phyloP scores from a whole-genome alignment of 2,329 filamentous ascomycete genomes.

The Chaetomiaceae sp. region DNA sequence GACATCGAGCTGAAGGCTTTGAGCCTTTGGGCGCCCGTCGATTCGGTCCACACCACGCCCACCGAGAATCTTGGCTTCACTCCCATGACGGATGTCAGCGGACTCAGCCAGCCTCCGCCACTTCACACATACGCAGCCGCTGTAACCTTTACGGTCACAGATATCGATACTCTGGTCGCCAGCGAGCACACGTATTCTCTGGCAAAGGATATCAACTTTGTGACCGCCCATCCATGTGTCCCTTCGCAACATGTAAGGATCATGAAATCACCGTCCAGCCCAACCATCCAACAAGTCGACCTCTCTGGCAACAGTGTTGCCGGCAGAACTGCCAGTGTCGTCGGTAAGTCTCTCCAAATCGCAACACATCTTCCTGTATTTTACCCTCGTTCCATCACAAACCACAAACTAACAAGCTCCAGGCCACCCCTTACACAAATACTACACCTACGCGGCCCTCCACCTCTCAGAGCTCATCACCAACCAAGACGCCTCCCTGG shows the following conservation, averaged over 20 bases:
- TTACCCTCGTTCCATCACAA: background rate
- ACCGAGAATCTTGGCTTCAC: conserved; percentile 38
- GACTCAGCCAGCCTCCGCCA: conserved; percentile 27
- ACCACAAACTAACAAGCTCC: background rate
- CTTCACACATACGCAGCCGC: conserved; percentile 39
- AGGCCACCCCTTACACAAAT: conserved; percentile 62
- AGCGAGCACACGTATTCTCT: conserved; percentile 42
- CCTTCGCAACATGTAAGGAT: conserved; percentile 53
- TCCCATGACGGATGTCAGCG: conserved; percentile 34
- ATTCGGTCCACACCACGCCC: conserved; percentile 43
- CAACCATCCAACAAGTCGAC: conserved; percentile 54
- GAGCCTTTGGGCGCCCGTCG: conserved; percentile 41
- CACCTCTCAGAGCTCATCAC: conserved; percentile 54
- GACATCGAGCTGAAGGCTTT: conserved; percentile 47
- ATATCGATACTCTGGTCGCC: conserved; percentile 37
- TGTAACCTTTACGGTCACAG: conserved; percentile 38
- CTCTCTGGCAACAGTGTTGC: conserved; percentile 42
- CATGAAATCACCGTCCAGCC: conserved; percentile 55
- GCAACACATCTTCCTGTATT: background rate
- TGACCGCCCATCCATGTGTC: conserved; percentile 61
- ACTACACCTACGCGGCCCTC: conserved; percentile 55
- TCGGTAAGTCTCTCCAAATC: conserved; percentile 33
- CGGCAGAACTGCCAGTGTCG: conserved; percentile 40
- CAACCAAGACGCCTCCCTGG: conserved; percentile 41
- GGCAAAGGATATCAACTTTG: conserved; percentile 57